A percentile compares a stretch with the other conserved stretches of the same genome.
phyloP scores from a whole-genome alignment of 805 yeast species.

The Myxozyma sirexii region DNA sequence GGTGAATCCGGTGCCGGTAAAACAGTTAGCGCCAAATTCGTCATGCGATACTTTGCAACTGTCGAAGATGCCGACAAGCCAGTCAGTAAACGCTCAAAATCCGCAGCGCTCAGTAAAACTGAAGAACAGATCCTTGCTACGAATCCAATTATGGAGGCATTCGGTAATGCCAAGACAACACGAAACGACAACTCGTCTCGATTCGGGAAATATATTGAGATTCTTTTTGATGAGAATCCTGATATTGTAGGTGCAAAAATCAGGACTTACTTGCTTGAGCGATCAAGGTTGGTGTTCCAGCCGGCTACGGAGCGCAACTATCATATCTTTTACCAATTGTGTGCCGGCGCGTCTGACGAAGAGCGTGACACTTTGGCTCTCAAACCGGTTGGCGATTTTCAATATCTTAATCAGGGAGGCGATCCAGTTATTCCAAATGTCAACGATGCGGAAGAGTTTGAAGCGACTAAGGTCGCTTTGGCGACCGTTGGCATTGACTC shows the following conservation, averaged over 20 bases:
- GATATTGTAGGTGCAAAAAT: conserved; percentile 93
- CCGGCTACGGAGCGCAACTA: conserved; percentile 90
- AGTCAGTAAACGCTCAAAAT: conserved; percentile 38
- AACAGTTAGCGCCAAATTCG: conserved; percentile 94
- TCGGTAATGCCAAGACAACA: conserved; percentile 97
- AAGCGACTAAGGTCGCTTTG: conserved; percentile 75
- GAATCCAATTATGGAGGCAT: conserved; percentile 96
- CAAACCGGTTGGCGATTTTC: conserved; percentile 65
- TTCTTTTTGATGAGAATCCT: conserved; percentile 72
- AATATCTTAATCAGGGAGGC: conserved; percentile 90
- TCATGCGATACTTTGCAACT: conserved; percentile 96
- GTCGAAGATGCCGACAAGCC: conserved; percentile 62
- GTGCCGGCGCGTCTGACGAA: conserved; percentile 63
- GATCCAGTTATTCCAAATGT: conserved; percentile 67
- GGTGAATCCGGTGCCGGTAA: conserved; percentile 99
- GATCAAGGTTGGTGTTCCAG: conserved; percentile 93
- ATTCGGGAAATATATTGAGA: conserved; percentile 94
- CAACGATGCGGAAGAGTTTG: conserved; percentile 80
- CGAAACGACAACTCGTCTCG: conserved; percentile 97
- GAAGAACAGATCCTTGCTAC: conserved; percentile 95
- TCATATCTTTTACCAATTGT: conserved; percentile 88
- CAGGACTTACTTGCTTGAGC: conserved; percentile 87
- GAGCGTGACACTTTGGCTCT: conserved; percentile 63
- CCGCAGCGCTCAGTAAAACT: conserved; percentile 77
- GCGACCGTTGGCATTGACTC: conserved; percentile 71